Conservation (phyloP, 2,329 filamentous ascomycete genomes). For the Penicillium italicum region DNA sequence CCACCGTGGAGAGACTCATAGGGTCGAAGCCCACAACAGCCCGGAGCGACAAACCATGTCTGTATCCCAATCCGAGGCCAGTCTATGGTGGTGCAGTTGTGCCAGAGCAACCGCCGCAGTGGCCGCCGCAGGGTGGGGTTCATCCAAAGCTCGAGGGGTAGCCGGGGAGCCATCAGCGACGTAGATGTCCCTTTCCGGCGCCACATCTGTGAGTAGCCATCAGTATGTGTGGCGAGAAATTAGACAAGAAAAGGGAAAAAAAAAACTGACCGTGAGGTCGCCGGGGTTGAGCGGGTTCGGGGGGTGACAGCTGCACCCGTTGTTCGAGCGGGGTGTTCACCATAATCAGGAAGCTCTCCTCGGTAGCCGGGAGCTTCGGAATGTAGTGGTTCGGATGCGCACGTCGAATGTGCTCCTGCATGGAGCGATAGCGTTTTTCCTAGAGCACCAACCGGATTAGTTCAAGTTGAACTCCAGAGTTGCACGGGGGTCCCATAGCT, state of each 20-base stretch:
- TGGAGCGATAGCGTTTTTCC: constrained; percentile 95
- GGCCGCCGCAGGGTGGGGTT: constrained; percentile 64
- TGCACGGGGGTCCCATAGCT: constrained; percentile 1
- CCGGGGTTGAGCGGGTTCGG: constrained; percentile 35
- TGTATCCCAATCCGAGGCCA: constrained; percentile 72
- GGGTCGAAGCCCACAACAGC: constrained; percentile 6
- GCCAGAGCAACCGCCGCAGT: constrained; percentile 83
- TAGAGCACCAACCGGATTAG: constrained; percentile 40
- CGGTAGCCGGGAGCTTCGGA: constrained; percentile 92
- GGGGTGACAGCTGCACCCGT: constrained; percentile 54
- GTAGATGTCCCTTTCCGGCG: constrained; percentile 61
- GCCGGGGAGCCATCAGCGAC: constrained; percentile 66
- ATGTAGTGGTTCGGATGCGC: constrained; percentile 98
- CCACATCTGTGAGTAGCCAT: constrained; percentile 49
- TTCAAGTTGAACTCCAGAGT: constrained; percentile 10
- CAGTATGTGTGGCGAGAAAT: constrained; percentile 8
- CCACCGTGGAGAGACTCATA: constrained; percentile 18
- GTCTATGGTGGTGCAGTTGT: constrained; percentile 75
- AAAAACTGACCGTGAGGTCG: constrained; percentile 39
- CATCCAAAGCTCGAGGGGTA: constrained; percentile 66
- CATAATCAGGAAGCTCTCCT: constrained; percentile 97
- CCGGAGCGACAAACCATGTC: constrained; percentile 55
- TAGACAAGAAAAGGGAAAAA: constrained; percentile 11
- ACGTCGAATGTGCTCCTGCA: constrained; percentile 98
- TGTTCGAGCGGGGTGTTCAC: constrained; percentile 83